These are phyloP conservation scores for Hanseniaspora clermontiae DNA, from an alignment of 805 yeast genomes.

Conservation along the genomic window DNA sequence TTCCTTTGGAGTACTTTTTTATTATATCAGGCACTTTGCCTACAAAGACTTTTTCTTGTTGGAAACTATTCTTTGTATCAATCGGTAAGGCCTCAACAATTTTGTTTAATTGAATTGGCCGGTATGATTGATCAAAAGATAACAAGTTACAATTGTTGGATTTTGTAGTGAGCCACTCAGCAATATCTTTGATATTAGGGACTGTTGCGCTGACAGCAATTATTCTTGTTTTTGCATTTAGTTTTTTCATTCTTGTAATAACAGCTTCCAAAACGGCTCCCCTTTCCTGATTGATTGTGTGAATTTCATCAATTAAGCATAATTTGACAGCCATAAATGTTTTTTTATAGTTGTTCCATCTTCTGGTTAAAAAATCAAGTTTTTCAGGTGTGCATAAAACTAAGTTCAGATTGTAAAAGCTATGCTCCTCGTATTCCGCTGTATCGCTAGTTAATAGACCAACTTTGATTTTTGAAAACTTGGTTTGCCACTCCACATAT, in stretches of 20 bases:
- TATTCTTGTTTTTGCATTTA: conserved; percentile 28
- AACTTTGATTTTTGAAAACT: conserved; percentile 34
- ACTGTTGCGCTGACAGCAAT: conserved; percentile 43
- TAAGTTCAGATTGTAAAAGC: conserved; percentile 37
- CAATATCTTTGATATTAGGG: conserved; percentile 39
- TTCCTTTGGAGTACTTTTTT: conserved; percentile 28
- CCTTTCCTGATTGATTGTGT: conserved; percentile 33
- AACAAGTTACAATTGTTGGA: conserved; percentile 27
- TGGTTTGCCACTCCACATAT: conserved; percentile 34
- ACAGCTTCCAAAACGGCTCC: conserved; percentile 41
- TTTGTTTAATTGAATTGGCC: conserved; percentile 34
- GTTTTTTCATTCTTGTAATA: conserved; percentile 21
- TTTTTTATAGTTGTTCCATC: conserved; percentile 34
- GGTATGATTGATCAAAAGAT: conserved; percentile 35
- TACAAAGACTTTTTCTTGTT: conserved; percentile 36
- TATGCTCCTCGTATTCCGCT: conserved; percentile 32
- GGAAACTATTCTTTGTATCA: conserved; percentile 34
- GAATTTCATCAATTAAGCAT: conserved; percentile 38
- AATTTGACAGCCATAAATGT: conserved; percentile 34
- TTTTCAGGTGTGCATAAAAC: conserved; percentile 52
- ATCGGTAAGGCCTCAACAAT: conserved; percentile 35
- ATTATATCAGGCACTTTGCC: conserved; percentile 33
- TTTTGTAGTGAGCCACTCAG: conserved; percentile 32
- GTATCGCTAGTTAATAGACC: conserved; percentile 48
- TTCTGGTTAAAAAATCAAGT: conserved; percentile 46